Percentiles rank a stretch among this genome's conserved stretches.
Evolutionary conservation across 2,329 filamentous ascomycete genomes (phyloP).

Genomic region (Colletotrichum godetiae): DNA sequence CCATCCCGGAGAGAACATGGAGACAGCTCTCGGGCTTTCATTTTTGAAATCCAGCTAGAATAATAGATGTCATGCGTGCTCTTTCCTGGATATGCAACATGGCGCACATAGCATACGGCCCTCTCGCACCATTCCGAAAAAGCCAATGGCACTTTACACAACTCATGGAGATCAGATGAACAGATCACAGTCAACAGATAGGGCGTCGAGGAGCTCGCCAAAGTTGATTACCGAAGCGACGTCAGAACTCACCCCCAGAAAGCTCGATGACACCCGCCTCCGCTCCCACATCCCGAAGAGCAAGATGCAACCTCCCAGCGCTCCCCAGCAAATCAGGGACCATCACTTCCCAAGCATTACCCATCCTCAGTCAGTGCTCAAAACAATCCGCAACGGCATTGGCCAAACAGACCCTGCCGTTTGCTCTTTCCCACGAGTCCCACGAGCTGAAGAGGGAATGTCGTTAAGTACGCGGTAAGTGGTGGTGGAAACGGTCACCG

Average conservation of each 20-base stretch:
- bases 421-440: neutral
- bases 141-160: too few relatives aligned
- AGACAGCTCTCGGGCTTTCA: neutral
- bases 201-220: neutral
- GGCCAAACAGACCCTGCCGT: neutral
- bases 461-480: neutral
- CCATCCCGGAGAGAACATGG: too few relatives aligned
- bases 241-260: neutral
- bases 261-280: neutral
- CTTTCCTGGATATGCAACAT: too few relatives aligned
- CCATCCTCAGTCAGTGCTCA: neutral
- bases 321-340: neutral
- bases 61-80: rapidly evolving
- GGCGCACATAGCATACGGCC: too few relatives aligned
- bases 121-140: too few relatives aligned
- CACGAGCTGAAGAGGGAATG: neutral
- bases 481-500: neutral
- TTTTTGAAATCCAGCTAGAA: neutral
- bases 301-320: neutral
- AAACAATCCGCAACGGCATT: neutral
- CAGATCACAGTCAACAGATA: too few relatives aligned
- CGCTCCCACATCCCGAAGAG: neutral
- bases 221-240: neutral
- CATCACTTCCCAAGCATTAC: neutral
- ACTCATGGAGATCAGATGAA: too few relatives aligned